phyloP scores from a whole-genome alignment of 2,329 filamentous ascomycete species.

The Alternaria brassicicola region DNA sequence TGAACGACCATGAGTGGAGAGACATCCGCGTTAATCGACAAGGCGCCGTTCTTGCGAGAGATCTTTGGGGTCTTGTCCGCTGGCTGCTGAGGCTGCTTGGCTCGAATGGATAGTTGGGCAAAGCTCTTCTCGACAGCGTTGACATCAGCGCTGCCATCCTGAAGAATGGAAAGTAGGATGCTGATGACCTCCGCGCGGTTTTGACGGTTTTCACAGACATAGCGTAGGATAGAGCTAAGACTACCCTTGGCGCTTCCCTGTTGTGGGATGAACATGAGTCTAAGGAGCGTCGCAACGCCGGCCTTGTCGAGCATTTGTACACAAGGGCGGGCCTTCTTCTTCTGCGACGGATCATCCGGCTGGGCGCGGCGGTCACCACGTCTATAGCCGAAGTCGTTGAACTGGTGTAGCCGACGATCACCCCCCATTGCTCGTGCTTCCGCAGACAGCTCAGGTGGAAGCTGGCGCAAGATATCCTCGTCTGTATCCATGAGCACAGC shows the following conservation, averaged over 20 bases:
- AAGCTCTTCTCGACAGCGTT: constrained; percentile 95
- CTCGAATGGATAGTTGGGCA: constrained; percentile 86
- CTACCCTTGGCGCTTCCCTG: constrained; percentile 84
- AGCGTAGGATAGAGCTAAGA: constrained; percentile 84
- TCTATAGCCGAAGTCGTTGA: constrained; percentile 47
- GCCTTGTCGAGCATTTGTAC: constrained; percentile 98
- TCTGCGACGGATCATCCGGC: constrained; percentile 57
- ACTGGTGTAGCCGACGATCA: constrained; percentile 60
- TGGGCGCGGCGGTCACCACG: constrained; percentile 46
- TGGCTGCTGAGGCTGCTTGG: constrained; percentile 70
- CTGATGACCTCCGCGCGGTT: constrained; percentile 94
- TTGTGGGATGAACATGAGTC: constrained; percentile 97
- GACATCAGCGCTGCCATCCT: constrained; percentile 93
- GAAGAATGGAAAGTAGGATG: constrained; percentile 87
- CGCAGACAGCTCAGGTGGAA: constrained; percentile 84
- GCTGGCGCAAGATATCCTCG: constrained; percentile 79
- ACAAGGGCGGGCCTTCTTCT: constrained; percentile 75
- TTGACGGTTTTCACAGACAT: constrained; percentile 95
- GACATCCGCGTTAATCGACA: constrained; percentile 76
- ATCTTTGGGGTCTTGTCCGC: constrained; percentile 81
- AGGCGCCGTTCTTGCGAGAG: constrained; percentile 74
- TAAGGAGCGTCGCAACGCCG: constrained; percentile 91
- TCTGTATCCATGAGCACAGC: constrained; percentile 91
- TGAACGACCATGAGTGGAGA: constrained; percentile 95
- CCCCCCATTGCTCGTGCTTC: constrained; percentile 78